Base-by-base conservation (phyloP, 345 rosid genomes). In the Corchorus capsularis region DNA sequence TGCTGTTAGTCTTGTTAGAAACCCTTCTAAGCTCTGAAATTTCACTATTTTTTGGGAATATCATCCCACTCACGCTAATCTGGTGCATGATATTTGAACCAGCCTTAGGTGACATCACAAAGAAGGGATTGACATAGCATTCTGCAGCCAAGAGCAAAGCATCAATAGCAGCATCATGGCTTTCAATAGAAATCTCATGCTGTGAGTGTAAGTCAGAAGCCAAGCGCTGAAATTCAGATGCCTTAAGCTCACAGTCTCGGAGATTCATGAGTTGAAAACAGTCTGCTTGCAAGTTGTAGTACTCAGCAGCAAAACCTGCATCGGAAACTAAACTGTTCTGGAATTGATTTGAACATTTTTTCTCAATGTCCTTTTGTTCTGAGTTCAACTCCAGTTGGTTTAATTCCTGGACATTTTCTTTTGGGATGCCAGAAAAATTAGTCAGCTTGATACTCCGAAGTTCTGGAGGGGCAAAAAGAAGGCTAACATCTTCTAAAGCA, bases 121-220 rank as follows among this genome's bases (percentile, higher is more conserved):
- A 92, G 80, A 85, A 92, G 1, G 97, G 95, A 80, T 90, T 92
- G 78, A 92, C 87, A 75, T 92, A 89, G 81, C 97, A 92, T 85
- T 92, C 97, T 60, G 95, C 97, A 52, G 97, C 95, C 85, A 89
- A 81, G 71, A 92, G 92, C 82, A 92, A 83, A 75, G 97, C 94
- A 87, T 92, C 95, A 19, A 92, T 79, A 73, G 93, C 88, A 78
- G 93, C 97, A 85, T 91, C 87, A 80, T 92, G 97, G 78, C 91
- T 85, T 85, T 90, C 95, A 73, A 70, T 56, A 35, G 93, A 80
- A 72, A 81, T 80, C 50, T 87, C 90, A 84, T 70, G 73, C 75
- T 83, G 86, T 45, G 81, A 85, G 77, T 87, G 85, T 65, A 92
- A 86, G 82, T 90, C 92, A 68, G 77, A 85, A 82, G 97, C 97